Evolutionary conservation across 176 grass and related monocot species (phyloP).

Genomic region (maize (Zea mays)): DNA sequence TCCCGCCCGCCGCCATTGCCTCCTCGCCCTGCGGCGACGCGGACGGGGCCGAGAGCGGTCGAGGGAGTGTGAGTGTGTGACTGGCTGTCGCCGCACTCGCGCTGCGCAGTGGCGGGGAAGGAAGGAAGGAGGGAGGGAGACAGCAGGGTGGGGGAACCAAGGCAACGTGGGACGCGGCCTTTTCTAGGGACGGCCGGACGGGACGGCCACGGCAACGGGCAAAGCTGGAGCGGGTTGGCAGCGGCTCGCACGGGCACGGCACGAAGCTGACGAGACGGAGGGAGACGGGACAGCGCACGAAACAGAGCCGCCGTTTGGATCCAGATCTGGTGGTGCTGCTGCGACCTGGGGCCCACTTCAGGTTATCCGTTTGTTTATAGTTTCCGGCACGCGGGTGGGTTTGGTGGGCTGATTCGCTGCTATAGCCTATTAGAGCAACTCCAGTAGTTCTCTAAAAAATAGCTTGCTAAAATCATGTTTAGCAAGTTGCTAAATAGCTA

Average conservation of each 20-base stretch:
- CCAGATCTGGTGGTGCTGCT: slow-evolving; percentile 16
- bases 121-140: too few relatives aligned
- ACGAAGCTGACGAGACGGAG: not conserved
- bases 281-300: not conserved
- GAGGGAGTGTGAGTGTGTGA: not conserved
- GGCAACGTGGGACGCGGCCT: slow-evolving; percentile 23
- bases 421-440: too few relatives aligned
- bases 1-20: slow-evolving; percentile 39
- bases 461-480: too few relatives aligned
- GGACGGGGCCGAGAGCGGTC: not conserved
- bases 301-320: not conserved
- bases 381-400: not conserved
- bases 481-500: too few relatives aligned
- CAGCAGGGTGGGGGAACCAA: not conserved
- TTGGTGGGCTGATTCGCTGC: not conserved
- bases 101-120: too few relatives aligned
- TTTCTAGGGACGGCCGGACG: not conserved
- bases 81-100: too few relatives aligned
- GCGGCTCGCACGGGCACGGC: too few relatives aligned
- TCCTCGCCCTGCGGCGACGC: not conserved
- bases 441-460: too few relatives aligned
- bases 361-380: not conserved
- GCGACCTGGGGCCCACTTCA: not conserved
- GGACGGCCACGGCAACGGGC: too few relatives aligned
- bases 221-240: too few relatives aligned